These are phyloP conservation scores for Barbarea vulgaris DNA, from an alignment of 345 rosid genomes.

Conservation along the genomic window DNA sequence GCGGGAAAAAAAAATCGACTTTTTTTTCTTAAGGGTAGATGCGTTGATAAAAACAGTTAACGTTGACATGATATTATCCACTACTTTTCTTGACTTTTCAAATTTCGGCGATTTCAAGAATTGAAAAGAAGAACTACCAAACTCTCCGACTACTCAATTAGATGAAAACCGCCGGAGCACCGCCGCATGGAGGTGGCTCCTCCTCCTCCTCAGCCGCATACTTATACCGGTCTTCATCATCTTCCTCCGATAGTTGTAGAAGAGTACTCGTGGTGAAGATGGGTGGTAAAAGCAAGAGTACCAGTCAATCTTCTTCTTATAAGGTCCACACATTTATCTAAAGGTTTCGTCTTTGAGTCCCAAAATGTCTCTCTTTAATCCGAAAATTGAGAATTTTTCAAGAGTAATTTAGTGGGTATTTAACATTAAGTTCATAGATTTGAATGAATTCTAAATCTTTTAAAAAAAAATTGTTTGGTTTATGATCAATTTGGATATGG, in stretches of 20 bases:
- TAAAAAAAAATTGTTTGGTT: background rate
- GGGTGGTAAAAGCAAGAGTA: slow-evolving; percentile 55
- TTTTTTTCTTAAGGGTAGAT: background rate
- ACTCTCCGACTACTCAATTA: background rate
- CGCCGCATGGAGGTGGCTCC: slow-evolving; percentile 34
- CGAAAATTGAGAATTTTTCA: background rate
- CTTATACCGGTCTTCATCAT: slow-evolving; percentile 31
- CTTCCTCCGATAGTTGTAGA: slow-evolving; percentile 38
- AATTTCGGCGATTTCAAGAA: background rate
- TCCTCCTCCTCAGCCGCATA: slow-evolving; percentile 11
- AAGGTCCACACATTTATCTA: slow-evolving; percentile 45
- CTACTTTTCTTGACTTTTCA: slow-evolving; percentile 32
- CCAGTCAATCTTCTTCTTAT: slow-evolving; percentile 43
- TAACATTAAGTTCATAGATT: background rate
- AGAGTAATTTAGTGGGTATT: background rate
- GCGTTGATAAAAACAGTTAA: background rate
- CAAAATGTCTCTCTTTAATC: background rate
- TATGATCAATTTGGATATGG: slow-evolving; percentile 6
- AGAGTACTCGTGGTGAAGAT: slow-evolving; percentile 47
- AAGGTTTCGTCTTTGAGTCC: slow-evolving; percentile 15
- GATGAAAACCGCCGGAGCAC: slow-evolving; percentile 45
- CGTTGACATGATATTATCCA: slow-evolving; percentile 39
- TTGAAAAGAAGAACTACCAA: background rate
- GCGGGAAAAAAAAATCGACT: background rate
- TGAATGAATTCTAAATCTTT: background rate